Percentiles rank a stretch among this genome's conserved stretches.
Evolutionary conservation across 2,329 filamentous ascomycete species (phyloP).

Genomic region (Zymoseptoria pseudotritici): DNA sequence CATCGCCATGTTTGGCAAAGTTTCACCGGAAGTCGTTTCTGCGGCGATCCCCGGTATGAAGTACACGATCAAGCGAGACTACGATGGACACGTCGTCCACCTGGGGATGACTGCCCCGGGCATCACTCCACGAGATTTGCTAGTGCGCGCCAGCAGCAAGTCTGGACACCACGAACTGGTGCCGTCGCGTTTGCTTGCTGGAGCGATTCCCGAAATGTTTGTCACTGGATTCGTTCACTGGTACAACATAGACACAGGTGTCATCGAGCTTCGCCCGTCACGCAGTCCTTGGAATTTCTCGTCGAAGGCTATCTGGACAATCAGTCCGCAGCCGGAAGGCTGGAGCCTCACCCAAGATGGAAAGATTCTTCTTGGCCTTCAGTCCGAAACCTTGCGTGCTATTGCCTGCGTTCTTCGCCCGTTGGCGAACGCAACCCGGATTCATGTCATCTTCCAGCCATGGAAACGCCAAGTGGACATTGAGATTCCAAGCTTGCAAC

Average conservation of each 20-base stretch:
- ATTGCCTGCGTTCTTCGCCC: background rate
- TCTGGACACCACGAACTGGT: constrained; percentile 32
- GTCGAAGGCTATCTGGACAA: background rate
- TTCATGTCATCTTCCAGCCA: background rate
- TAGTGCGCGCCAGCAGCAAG: constrained; percentile 37
- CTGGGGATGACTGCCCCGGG: constrained; percentile 32
- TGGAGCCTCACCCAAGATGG: background rate
- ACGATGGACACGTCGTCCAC: constrained; percentile 4
- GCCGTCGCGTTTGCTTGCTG: constrained; percentile 23
- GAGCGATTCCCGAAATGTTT: constrained; percentile 47
- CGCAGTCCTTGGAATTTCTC: background rate
- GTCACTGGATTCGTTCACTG: constrained; percentile 52
- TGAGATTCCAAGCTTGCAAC: constrained; percentile 1
- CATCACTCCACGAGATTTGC: constrained; percentile 17
- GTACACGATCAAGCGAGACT: constrained; percentile 35
- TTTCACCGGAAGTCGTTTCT: constrained; percentile 45
- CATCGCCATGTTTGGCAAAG: constrained; percentile 47
- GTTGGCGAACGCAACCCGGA: background rate
- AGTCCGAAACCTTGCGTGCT: background rate
- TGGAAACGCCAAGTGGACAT: background rate
- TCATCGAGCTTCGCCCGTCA: background rate
- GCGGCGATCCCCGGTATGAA: constrained; percentile 49
- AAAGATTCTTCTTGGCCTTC: background rate
- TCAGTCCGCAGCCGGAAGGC: background rate
- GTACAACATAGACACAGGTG: constrained; percentile 40